Base-by-base conservation (phyloP, 176 grass and related monocot genomes). In the Canna indica region DNA sequence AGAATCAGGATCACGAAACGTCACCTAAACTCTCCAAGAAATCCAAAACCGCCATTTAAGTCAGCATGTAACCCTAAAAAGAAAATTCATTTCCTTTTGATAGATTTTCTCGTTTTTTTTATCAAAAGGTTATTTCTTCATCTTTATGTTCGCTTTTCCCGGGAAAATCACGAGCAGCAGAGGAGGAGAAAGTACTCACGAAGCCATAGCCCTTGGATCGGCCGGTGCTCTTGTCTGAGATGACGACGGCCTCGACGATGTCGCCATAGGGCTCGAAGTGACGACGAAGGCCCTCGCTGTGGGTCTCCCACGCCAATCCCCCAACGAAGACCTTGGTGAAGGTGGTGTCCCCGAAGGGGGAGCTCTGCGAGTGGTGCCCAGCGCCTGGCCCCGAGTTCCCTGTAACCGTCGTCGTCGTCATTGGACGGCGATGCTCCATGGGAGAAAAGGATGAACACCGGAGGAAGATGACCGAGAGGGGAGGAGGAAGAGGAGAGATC, bases 131-230 rank as follows among this genome's bases (percentile, higher is more conserved):
- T 32, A 3, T 31, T 8, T 31, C 18, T 15, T 14, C 47, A 3
- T 11, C 18, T 26, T 26, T 68, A 31, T 11, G 30, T 48, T 22
- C 29, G 13, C 13, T 48, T 27, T 9, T 30, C 34, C 35, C 22
- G 11, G 47, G 16, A 3, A 14, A 35, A 64, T 18, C 16, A 10
- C 0, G 24, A 64, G 42, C 29, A n/a, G 16, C 31, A 41, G 47
- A 24, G 31, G 26, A 64, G 17, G 47, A 28, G 53, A 28, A 36
- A 58, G 47, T 39, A 52, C 74, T 86, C 38, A 96, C 92, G 68
- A 96, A 96, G 64, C 92, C 92, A 59, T 96, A 96, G 50, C 92
- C 88, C 80, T 96, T 96, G 36, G 92, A 96, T 64, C 92, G 83
- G 29, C 92, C 92, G 11, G 88, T 88, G 76, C 87, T 82, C 27